Conservation (phyloP, 129 eudicot genomes). For the Calendula officinalis region DNA sequence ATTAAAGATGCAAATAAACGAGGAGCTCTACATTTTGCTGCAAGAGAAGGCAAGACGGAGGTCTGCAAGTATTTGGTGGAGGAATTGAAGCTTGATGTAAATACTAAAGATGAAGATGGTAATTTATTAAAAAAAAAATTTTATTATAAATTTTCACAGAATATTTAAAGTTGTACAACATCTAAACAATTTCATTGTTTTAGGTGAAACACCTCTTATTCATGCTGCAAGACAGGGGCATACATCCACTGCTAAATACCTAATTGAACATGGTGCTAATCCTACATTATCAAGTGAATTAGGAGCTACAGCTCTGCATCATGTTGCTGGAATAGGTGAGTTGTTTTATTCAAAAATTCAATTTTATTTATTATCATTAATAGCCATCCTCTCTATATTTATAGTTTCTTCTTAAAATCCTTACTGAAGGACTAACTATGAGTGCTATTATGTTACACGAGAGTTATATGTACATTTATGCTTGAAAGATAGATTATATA, state of each 20-base stretch:
- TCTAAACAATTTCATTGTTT: constrained; percentile 4
- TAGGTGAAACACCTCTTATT: constrained; percentile 89
- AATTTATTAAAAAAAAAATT: background rate
- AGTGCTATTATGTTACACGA: constrained; percentile 10
- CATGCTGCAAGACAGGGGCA: constrained; percentile 98
- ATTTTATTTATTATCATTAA: background rate
- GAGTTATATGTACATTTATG: constrained; percentile 1
- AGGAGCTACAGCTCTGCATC: constrained; percentile 96
- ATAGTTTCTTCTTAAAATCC: background rate
- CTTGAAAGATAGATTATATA: background rate
- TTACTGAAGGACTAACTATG: constrained; percentile 9
- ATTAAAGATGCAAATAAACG: constrained; percentile 91
- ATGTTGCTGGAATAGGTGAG: constrained; percentile 84
- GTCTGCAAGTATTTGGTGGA: constrained; percentile 88
- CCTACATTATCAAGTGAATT: constrained; percentile 69
- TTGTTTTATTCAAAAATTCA: constrained; percentile 6
- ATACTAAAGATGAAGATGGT: constrained; percentile 86
- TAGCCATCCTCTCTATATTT: background rate
- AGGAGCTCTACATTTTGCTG: constrained; percentile 94
- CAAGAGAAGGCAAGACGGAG: constrained; percentile 83
- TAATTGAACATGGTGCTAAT: constrained; percentile 75
- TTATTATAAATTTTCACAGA: background rate
- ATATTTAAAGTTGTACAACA: background rate
- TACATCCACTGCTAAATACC: constrained; percentile 69
- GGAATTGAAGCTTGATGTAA: constrained; percentile 80